Base-by-base conservation (phyloP, 768 basidiomycete genomes). In the Cystobasidium onofrii region DNA sequence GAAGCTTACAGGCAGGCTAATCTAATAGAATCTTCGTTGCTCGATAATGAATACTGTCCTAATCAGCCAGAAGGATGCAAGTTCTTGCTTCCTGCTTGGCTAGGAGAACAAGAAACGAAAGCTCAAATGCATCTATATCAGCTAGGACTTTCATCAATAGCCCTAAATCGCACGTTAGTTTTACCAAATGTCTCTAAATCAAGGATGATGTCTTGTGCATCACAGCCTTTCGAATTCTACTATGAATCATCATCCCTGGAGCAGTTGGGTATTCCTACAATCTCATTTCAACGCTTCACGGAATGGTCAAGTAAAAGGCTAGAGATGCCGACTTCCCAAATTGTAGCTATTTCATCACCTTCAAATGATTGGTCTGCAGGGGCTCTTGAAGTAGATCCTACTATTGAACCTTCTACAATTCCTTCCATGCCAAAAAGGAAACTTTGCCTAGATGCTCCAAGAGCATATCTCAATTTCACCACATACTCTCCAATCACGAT, bases 131-230 rank as follows among this genome's bases (percentile, higher is more conserved):
- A 88, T 79, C 79, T 88, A n/a, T 77, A 81, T 33, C 85, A 88
- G 75, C 80, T 88, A 72, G 76, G 83, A 0, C 80, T 81, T 1
- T 84, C 88, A n/a, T 85, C 87, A 0, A 78, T 79, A 63, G 78
- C 76, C 6, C 83, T 87, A 33, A 84, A 85, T 76, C 84, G 87
- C 4, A 88, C 84, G 1, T 82, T 88, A 41, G 86, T 88, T 31
- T 82, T 88, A 3, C 87, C 87, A 1, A 86, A 86, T 73, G 86
- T 87, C 2, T 85, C 85, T 7, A 84, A 85, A 73, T 85, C 85
- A 60, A 83, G 85, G 43, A 82, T 88, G 39, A 85, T 85, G 0
- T 79, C 82, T 1, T 88, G 87, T 80, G 84, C 82, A 75, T 79
- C 81, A 63, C 84, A 83, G 83, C 80, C 82, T 0, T 85, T 88